phyloP scores from a whole-genome alignment of 106 monocot species.

The Agapanthus africanus region DNA sequence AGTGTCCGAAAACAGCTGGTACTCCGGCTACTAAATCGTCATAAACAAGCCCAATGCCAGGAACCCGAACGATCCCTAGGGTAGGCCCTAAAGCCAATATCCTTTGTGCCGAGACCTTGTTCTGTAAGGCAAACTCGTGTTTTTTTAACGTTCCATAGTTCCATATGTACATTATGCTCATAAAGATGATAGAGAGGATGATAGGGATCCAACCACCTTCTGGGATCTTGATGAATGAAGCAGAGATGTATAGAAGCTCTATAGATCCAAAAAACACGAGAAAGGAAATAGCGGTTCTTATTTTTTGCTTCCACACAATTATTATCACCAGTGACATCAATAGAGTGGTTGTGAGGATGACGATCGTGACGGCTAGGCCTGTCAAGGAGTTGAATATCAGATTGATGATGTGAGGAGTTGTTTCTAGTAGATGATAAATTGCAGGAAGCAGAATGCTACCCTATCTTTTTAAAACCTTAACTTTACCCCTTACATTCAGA shows the following conservation, averaged over 20 bases:
- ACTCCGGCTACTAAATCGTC: slow-evolving; percentile 60
- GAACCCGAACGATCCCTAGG: slow-evolving; percentile 76
- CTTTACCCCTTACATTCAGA: no score
- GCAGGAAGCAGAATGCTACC: no score
- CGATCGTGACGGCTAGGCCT: slow-evolving; percentile 56
- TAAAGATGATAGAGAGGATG: slow-evolving; percentile 42
- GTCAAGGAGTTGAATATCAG: slow-evolving; percentile 8
- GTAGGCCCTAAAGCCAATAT: slow-evolving; percentile 52
- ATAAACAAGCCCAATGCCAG: slow-evolving; percentile 70
- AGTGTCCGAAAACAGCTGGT: slow-evolving; percentile 71
- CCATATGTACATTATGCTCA: slow-evolving; percentile 69
- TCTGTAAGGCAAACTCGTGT: slow-evolving; percentile 66
- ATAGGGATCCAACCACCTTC: slow-evolving; percentile 86
- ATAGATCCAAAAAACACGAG: slow-evolving; percentile 46
- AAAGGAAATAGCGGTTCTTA: slow-evolving; percentile 23
- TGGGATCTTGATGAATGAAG: slow-evolving; percentile 51
- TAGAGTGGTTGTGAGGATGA: slow-evolving; percentile 64
- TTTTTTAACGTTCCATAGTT: slow-evolving; percentile 66
- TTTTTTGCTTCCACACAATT: slow-evolving; percentile 59
- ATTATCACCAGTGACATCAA: slow-evolving; percentile 73
- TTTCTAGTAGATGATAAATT: no score
- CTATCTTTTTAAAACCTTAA: no score
- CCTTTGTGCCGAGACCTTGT: slow-evolving; percentile 58
- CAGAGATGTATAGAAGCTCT: slow-evolving; percentile 52
- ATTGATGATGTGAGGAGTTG: background rate